phyloP scores from a whole-genome alignment of 2,329 filamentous ascomycete species.

The Verticillium nubilum region DNA sequence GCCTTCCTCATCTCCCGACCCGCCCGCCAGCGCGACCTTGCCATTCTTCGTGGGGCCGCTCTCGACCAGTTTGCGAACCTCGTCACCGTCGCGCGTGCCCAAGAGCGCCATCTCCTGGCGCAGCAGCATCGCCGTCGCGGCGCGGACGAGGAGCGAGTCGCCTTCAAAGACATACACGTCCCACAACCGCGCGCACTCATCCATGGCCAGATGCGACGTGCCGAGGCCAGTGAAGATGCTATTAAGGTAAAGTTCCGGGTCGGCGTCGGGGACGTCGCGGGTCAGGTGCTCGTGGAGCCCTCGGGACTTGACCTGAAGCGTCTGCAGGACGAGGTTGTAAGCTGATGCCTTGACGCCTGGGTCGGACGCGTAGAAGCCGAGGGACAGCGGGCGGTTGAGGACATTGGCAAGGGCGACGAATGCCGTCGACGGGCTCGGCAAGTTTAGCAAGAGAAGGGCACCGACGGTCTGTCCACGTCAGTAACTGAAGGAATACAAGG shows the following conservation, averaged over 20 bases:
- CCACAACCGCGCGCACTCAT: slow-evolving; percentile 69
- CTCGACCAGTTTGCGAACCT: slow-evolving; percentile 35
- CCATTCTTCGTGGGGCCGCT: slow-evolving; percentile 13
- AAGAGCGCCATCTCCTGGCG: slow-evolving; percentile 47
- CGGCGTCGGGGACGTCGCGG: slow-evolving; percentile 35
- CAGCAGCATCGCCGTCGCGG: slow-evolving; percentile 62
- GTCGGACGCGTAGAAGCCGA: slow-evolving; percentile 72
- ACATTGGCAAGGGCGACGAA: slow-evolving; percentile 73
- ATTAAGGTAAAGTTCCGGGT: slow-evolving; percentile 50
- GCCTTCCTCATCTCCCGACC: slow-evolving; percentile 12
- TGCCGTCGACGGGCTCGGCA: slow-evolving; percentile 55
- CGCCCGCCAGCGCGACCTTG: slow-evolving; percentile 10
- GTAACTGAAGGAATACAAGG: slow-evolving; percentile 4
- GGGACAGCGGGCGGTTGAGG: slow-evolving; percentile 67
- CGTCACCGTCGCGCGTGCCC: slow-evolving; percentile 35
- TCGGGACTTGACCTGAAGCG: slow-evolving; percentile 58
- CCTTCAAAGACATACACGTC: slow-evolving; percentile 82
- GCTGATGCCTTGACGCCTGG: slow-evolving; percentile 61
- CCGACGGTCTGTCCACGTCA: slow-evolving; percentile 55
- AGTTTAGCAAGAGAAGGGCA: slow-evolving; percentile 66
- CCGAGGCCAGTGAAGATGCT: slow-evolving; percentile 61
- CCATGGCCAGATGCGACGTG: slow-evolving; percentile 57
- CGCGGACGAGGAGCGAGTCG: slow-evolving; percentile 64
- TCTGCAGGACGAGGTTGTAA: slow-evolving; percentile 64
- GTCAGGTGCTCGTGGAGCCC: slow-evolving; percentile 61